phyloP scores from a whole-genome alignment of 1,139 yeast genomes.

The Geotrichum aggregatum region DNA sequence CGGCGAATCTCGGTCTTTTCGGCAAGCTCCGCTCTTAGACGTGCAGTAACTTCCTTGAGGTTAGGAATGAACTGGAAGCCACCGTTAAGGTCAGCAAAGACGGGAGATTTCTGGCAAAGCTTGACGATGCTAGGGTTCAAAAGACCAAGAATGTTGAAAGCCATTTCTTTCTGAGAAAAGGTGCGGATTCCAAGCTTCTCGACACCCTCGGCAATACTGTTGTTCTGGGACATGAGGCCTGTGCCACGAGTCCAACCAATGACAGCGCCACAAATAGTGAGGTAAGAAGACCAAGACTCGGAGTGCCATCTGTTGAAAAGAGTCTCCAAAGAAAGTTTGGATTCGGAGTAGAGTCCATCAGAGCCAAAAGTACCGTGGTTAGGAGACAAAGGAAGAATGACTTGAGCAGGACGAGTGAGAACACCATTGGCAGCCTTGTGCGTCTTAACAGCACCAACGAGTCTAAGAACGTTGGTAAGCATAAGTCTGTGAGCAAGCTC shows the following conservation, averaged over 20 bases:
- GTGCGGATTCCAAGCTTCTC: conserved; percentile 96
- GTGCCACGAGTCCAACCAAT: conserved; percentile 99
- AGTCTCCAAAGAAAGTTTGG: conserved; percentile 90
- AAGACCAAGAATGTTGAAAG: conserved; percentile 92
- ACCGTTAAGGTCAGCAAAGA: conserved; percentile 97
- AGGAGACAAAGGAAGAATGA: conserved; percentile 91
- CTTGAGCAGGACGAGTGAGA: conserved; percentile 93
- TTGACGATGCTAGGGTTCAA: conserved; percentile 81
- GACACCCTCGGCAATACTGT: conserved; percentile 95
- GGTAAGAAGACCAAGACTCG: conserved; percentile 91
- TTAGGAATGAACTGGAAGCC: conserved; percentile 92
- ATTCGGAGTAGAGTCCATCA: conserved; percentile 96
- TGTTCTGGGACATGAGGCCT: conserved; percentile 95
- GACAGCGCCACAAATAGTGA: conserved; percentile 95
- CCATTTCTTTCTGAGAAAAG: conserved; percentile 98
- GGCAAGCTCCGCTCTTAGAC: conserved; percentile 73
- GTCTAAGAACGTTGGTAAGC: conserved; percentile 91
- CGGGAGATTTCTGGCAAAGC: conserved; percentile 88
- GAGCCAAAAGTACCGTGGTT: conserved; percentile 98
- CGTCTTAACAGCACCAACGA: conserved; percentile 83
- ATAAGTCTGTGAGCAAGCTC: conserved; percentile 97
- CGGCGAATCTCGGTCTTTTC: conserved; percentile 90
- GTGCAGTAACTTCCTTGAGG: conserved; percentile 81
- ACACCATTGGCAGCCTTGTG: conserved; percentile 62
- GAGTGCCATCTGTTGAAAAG: conserved; percentile 98